Conservation (phyloP, 192 early-diverging fungal genomes). For the Polychytrium aggregatum region DNA sequence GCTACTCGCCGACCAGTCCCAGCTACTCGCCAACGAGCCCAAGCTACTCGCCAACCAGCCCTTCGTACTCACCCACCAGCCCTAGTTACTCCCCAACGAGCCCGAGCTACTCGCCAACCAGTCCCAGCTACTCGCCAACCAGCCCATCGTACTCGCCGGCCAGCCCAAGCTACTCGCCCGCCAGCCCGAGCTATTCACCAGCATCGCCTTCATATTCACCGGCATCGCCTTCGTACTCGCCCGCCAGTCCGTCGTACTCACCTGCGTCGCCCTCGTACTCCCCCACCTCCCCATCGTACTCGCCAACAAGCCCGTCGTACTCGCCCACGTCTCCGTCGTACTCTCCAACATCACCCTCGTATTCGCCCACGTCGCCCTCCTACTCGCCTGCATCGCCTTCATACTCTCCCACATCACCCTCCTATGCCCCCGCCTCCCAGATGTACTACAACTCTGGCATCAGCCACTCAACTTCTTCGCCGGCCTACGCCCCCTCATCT, state of each 20-base stretch:
- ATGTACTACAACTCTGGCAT: conserved; percentile 68
- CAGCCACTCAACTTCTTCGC: conserved; percentile 54
- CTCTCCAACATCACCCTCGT: conserved; percentile 40
- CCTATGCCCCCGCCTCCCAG: conserved; percentile 67
- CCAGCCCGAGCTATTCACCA: conserved; percentile 54
- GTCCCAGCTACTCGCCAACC: conserved; percentile 54
- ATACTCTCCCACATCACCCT: conserved; percentile 67
- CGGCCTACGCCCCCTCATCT: conserved; percentile 32
- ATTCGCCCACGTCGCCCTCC: conserved; percentile 59
- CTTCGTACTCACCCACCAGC: conserved; percentile 52
- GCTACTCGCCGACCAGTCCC: conserved; percentile 58
- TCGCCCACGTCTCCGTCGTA: conserved; percentile 63
- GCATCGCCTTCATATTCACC: conserved; percentile 66
- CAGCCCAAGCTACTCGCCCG: conserved; percentile 66
- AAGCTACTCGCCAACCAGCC: conserved; percentile 41
- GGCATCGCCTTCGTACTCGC: conserved; percentile 30
- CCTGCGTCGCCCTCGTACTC: conserved; percentile 59
- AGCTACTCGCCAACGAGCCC: conserved; percentile 68
- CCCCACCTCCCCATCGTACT: conserved; percentile 58
- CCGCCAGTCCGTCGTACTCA: conserved; percentile 47
- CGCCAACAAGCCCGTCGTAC: conserved; percentile 39
- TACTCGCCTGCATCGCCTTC: conserved; percentile 61
- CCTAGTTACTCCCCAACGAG: conserved; percentile 69
- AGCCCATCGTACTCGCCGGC: conserved; percentile 64
- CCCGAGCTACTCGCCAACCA: conserved; percentile 63